Percentiles rank a stretch among this genome's conserved stretches.
phyloP scores from a whole-genome alignment of 768 basidiomycete genomes.

The Phylloporus sp. region DNA sequence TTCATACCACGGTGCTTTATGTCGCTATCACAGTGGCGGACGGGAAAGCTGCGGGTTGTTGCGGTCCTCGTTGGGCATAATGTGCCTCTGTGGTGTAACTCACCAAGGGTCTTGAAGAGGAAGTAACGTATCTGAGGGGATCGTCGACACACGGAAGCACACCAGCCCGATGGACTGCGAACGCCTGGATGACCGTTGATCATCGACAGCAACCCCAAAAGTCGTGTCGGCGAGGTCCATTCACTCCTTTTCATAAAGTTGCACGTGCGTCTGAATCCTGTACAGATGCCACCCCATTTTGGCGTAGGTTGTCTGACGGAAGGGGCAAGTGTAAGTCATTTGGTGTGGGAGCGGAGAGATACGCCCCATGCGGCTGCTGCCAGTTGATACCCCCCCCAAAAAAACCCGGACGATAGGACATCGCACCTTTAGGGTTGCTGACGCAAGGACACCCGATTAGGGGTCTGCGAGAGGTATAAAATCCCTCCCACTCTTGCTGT shows the following conservation, averaged over 20 bases:
- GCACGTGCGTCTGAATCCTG: background rate
- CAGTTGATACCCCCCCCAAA: too few species aligned
- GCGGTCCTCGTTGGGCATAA: background rate
- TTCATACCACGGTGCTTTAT: background rate
- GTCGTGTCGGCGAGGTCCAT: too few species aligned
- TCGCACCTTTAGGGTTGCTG: background rate
- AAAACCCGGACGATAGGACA: background rate
- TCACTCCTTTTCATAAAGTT: too few species aligned
- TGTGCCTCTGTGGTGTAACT: too few species aligned
- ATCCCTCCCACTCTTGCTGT: too few species aligned
- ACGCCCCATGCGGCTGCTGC: background rate
- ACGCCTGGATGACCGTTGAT: too few species aligned
- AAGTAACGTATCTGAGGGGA: too few species aligned
- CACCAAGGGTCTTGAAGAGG: too few species aligned
- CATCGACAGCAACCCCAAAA: too few species aligned
- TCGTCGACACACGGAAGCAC: too few species aligned
- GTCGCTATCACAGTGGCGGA: background rate
- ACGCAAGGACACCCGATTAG: conserved; percentile 4
- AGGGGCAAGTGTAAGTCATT: background rate
- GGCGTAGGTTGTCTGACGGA: background rate
- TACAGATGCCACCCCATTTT: background rate
- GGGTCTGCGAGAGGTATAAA: conserved; percentile 3
- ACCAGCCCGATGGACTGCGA: too few species aligned
- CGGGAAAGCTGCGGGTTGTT: background rate
- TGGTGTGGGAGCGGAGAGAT: background rate